These are phyloP conservation scores for Fraxinus greggii DNA, from an alignment of 305 asterid species.

Conservation along the genomic window DNA sequence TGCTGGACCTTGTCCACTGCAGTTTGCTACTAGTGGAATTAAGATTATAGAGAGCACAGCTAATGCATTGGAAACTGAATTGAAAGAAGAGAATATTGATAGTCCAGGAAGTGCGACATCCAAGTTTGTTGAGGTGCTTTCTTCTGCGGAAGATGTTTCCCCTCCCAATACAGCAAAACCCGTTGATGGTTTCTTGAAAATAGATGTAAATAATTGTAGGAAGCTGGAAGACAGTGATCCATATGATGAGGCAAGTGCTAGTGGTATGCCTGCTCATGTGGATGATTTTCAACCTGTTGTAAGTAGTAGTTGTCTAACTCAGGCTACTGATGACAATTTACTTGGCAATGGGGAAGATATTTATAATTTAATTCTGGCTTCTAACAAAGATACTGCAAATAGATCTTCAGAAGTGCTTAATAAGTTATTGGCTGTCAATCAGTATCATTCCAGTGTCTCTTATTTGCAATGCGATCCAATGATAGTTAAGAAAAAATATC, in stretches of 20 bases:
- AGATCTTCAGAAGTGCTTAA: slow-evolving; percentile 55
- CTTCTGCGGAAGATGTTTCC: slow-evolving; percentile 33
- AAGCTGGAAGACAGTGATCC: slow-evolving; percentile 29
- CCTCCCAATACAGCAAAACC: slow-evolving; percentile 32
- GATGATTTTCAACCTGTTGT: slow-evolving; percentile 32
- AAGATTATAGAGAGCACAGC: slow-evolving; percentile 30
- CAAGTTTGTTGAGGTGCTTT: slow-evolving; percentile 42
- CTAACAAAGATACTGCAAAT: slow-evolving; percentile 51
- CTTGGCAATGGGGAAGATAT: slow-evolving; percentile 30
- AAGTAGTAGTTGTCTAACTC: slow-evolving; percentile 22
- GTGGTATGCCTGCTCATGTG: slow-evolving; percentile 4
- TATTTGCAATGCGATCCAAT: slow-evolving; percentile 30
- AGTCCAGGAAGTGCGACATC: slow-evolving; percentile 71
- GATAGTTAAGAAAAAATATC: slow-evolving; percentile 47
- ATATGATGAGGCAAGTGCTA: slow-evolving; percentile 32
- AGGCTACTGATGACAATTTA: slow-evolving; percentile 23
- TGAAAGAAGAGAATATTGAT: slow-evolving; percentile 55
- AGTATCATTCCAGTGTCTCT: slow-evolving; percentile 27
- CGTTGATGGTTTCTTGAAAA: slow-evolving; percentile 26
- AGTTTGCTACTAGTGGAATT: slow-evolving; percentile 41
- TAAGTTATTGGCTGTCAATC: slow-evolving; percentile 52
- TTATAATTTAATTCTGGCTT: slow-evolving; percentile 51
- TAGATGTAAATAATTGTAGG: slow-evolving; percentile 32
- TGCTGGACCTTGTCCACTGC: slow-evolving; percentile 40
- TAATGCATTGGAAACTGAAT: slow-evolving; percentile 31